Base-by-base conservation (phyloP, 2,329 filamentous ascomycete genomes). In the Amauroascus niger region DNA sequence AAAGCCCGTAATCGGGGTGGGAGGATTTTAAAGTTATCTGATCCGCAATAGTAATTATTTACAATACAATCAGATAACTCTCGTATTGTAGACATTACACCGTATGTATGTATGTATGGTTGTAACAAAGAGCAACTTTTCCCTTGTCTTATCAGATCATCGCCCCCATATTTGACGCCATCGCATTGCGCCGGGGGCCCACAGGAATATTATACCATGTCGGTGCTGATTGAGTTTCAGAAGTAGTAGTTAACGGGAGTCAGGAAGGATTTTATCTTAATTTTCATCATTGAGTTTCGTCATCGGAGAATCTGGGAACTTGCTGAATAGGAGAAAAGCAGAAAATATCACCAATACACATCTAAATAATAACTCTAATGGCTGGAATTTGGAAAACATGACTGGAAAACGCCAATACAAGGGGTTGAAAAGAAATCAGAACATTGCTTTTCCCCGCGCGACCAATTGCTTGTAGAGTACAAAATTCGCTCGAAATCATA, bases 401-500 rank as follows among this genome's bases (percentile, higher is more conserved):
- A 3, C 16, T 13, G 11, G 24, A 24, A 22, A 6, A 7, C 9
- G 4, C 14, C 35, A 39, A 39, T 18, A 6, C 5, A 24, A 11
- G 11, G 11, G 3, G 26, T n/a, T 43, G 20, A 32, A 30, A 50
- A 9, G 37, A 46, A 18, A 35, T 14, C n/a, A 11, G 4, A 32
- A 18, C 9, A 40, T 14, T 18, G 18, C 32, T 46, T 46, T 46
- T 46, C 30, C n/a, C 40, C n/a, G 41, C 20, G 2, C 14, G 8
- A 30, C 6, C 14, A 28, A 37, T 39, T 40, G 9, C 30, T 9
- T 30, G 39, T 52, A 46, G 18, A 39, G 20, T 40, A 52, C 50
- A 52, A 30, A 39, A 11, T 22, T 26, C 22, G 26, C 37, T 51
- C 28, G 24, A 14, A 45, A 24, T 57, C 44, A 62, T 11, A 62